Evolutionary conservation across 2,329 filamentous ascomycete species (phyloP).

Genomic region (Neofusicoccum sp.): DNA sequence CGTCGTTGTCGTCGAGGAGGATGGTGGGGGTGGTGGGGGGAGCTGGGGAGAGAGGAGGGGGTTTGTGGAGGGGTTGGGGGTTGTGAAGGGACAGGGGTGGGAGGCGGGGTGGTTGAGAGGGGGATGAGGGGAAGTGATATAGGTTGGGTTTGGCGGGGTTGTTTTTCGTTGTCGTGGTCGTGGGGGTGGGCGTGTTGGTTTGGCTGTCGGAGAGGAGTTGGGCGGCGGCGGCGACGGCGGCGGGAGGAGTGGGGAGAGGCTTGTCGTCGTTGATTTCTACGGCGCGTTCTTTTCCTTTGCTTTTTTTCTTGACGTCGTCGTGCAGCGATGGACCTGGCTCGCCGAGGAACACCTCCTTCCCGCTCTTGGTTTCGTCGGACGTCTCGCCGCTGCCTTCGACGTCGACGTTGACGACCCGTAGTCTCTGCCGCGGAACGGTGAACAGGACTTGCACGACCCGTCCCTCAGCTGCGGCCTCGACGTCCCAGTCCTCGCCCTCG

Average conservation of each 20-base stretch:
- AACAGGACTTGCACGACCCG: slow-evolving; percentile 69
- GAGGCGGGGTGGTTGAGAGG: background rate
- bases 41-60: background rate
- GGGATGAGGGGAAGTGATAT: background rate
- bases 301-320: too few species aligned
- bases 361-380: slow-evolving; percentile 1
- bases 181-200: background rate
- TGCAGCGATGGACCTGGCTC: too few species aligned
- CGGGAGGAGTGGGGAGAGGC: background rate
- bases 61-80: background rate
- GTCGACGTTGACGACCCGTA: slow-evolving; percentile 76
- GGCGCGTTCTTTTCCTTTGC: slow-evolving; percentile 10
- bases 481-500: slow-evolving; percentile 47
- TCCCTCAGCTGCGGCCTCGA: slow-evolving; percentile 47
- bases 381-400: background rate
- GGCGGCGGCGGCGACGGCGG: background rate
- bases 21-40: background rate
- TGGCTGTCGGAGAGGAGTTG: background rate
- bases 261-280: background rate
- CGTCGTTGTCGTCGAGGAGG: background rate
- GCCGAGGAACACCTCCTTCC: background rate
- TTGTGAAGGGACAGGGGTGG: background rate
- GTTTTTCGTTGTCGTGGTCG: background rate
- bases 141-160: too few species aligned
- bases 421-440: slow-evolving; percentile 80